Percentiles rank a stretch among this genome's conserved stretches.
These are phyloP conservation scores for Aspergillus vadensis DNA, from an alignment of 2,329 filamentous ascomycete genomes.

Conservation along the genomic window DNA sequence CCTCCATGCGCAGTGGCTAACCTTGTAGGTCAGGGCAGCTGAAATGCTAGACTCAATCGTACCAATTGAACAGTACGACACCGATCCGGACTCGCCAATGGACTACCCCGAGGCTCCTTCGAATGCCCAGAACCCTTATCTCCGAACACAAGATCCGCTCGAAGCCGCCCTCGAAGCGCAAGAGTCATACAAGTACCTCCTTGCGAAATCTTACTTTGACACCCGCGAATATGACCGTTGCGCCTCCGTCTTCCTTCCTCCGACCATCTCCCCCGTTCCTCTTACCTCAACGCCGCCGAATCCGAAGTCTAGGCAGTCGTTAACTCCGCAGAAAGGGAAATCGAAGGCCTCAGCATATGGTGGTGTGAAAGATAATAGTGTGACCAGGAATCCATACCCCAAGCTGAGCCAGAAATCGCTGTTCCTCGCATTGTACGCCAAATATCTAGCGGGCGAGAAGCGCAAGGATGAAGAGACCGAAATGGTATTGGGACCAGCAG, in stretches of 20 bases:
- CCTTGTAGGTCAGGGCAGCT: constrained; percentile 68
- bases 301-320: constrained; percentile 41
- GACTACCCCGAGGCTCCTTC: constrained; percentile 54
- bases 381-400: constrained; percentile 45
- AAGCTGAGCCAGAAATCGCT: constrained; percentile 83
- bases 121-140: constrained; percentile 53
- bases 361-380: constrained; percentile 37
- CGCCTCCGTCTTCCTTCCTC: constrained; percentile 83
- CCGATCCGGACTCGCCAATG: constrained; percentile 62
- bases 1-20: constrained; percentile 14
- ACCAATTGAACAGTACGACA: constrained; percentile 57
- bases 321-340: constrained; percentile 59
- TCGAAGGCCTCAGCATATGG: constrained; percentile 54
- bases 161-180: constrained; percentile 76
- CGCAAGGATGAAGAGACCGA: constrained; percentile 94
- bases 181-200: constrained; percentile 79
- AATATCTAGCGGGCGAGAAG: constrained; percentile 92
- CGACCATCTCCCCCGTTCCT: constrained; percentile 70
- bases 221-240: constrained; percentile 94
- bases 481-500: constrained; percentile 92
- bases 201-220: constrained; percentile 94
- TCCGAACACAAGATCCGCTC: constrained; percentile 63
- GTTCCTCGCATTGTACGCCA: constrained; percentile 89
- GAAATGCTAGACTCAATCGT: constrained; percentile 87
- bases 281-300: constrained; percentile 45